Conservation (phyloP, 495 filamentous ascomycete genomes). For the Elaphomyces granulatus region DNA sequence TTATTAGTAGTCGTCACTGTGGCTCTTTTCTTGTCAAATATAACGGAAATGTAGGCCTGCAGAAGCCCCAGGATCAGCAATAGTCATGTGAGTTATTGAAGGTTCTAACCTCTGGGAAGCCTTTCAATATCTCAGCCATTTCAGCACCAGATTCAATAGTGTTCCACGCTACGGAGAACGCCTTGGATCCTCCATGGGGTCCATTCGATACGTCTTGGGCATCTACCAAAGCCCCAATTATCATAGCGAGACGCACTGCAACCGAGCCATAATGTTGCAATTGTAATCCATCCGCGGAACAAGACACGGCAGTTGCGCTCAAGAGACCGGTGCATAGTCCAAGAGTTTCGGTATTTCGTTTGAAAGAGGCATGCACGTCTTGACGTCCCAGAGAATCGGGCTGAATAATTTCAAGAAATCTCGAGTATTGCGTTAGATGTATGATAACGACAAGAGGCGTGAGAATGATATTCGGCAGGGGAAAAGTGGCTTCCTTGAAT, state of each 20-base stretch:
- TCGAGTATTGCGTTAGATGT: conserved; percentile 21
- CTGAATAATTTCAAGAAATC: not conserved
- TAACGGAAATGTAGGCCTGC: conserved; percentile 7
- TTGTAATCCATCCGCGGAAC: conserved; percentile 9
- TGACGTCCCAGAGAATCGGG: not conserved
- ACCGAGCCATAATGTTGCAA: conserved; percentile 24
- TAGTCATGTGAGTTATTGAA: not conserved
- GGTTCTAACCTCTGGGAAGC: conserved; percentile 8
- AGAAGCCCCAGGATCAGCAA: conserved; percentile 11
- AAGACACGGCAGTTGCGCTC: conserved; percentile 23
- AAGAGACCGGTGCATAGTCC: conserved; percentile 35
- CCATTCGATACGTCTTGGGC: conserved; percentile 18
- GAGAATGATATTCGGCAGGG: conserved; percentile 20
- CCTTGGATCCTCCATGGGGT: conserved; percentile 9
- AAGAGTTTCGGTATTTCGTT: conserved; percentile 18
- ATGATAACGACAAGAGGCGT: conserved; percentile 24
- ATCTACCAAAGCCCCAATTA: conserved; percentile 30
- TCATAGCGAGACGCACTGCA: conserved; percentile 25
- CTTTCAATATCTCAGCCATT: conserved; percentile 9
- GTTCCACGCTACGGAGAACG: conserved; percentile 16
- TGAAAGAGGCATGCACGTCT: too few species aligned
- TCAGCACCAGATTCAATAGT: conserved; percentile 6
- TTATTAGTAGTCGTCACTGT: conserved; percentile 15
- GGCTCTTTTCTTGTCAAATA: conserved; percentile 8
- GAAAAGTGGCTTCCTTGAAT: conserved; percentile 6